Base-by-base conservation (phyloP, 1,284 basidiomycete species). In the Marasmius fiardii region DNA sequence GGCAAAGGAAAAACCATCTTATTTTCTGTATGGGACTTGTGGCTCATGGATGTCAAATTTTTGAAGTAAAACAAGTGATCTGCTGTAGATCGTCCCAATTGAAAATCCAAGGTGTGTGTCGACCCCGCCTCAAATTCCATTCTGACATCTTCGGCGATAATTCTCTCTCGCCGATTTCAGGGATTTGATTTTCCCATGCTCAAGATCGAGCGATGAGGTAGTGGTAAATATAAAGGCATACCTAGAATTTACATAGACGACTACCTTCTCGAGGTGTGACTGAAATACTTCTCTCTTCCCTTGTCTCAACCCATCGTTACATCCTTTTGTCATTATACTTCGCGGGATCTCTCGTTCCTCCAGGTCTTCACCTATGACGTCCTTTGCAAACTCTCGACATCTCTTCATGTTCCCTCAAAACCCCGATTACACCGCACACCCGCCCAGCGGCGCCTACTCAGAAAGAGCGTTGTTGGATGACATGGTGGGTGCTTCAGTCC, bases 101-200 rank as follows among this genome's bases (percentile, higher is more conserved):
- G 21, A 5, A 45, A 45, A 20, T 56, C n/a, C 28, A 23, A 53
- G 47, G 52, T 51, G 45, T 43, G 49, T 45, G 48, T 41, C 43
- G 47, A 51, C 52, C 52, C 56, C 52, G 54, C 34, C 48, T 51
- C 56, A 33, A 57, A 51, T 34, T 53, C 49, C 52, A 43, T 53
- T 43, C 53, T 35, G 53, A 48, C 31, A 24, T 16, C 48, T 26
- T 43, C 45, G 41, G 35, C 43, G 43, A 33, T 49, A 33, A 31
- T 31, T 43, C 43, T 11, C 33, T 45, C 43, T 54, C 48, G 28
- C 35, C 23, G 28, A 44, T 44, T 45, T 33, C 43, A 39, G 45
- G 28, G 28, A 28, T 54, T 43, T 24, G 24, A 43, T 43, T 52
- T 51, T 43, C 23, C 18, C n/a, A 26, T 14, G 43, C 26, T 18